These are phyloP conservation scores for Mallotus repandus DNA, from an alignment of 441 rosid genomes.

Conservation along the genomic window DNA sequence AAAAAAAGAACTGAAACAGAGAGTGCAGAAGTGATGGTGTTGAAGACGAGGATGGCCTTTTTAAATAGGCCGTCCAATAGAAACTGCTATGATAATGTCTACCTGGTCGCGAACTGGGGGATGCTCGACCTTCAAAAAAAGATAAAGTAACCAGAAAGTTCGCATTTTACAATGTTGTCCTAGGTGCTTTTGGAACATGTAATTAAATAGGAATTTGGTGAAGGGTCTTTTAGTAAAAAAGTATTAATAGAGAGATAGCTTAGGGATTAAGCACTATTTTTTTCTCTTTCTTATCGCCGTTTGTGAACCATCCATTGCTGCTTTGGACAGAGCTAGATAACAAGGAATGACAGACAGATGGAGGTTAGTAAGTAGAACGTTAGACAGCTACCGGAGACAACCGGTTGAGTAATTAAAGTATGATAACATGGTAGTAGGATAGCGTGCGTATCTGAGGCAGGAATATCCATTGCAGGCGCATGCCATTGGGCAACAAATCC, in stretches of 20 bases:
- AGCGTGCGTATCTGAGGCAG: not conserved
- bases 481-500: not conserved
- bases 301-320: not conserved
- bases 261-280: not conserved
- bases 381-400: not conserved
- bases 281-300: not conserved
- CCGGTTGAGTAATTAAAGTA: not conserved
- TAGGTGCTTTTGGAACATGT: not conserved
- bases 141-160: not conserved
- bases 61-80: no score
- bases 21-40: no score
- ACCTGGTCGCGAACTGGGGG: not conserved
- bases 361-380: not conserved
- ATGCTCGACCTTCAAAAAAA: not conserved
- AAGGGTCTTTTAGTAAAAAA: not conserved
- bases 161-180: not conserved
- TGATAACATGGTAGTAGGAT: not conserved
- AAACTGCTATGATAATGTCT: no score
- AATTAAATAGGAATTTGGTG: not conserved
- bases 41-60: no score
- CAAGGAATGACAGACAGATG: not conserved
- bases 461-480: not conserved
- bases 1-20: no score
- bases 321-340: not conserved
- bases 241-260: slow-evolving; percentile 4